Percentiles rank a stretch among this genome's conserved stretches.
These are phyloP conservation scores for Mrakia blollopis DNA, from an alignment of 768 basidiomycete genomes.

Conservation along the genomic window DNA sequence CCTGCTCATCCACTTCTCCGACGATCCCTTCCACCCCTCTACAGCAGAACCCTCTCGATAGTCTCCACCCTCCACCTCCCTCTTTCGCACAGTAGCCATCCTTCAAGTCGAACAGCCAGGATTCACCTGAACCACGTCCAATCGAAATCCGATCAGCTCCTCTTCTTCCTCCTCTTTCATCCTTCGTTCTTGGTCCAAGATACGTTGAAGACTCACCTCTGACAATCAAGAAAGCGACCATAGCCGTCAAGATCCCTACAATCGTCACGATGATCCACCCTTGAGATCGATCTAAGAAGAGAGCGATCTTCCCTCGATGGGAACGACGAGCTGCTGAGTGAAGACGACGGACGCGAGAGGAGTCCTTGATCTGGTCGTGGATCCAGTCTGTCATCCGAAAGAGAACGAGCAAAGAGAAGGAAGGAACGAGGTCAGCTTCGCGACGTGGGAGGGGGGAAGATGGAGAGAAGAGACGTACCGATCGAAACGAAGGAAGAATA, in stretches of 20 bases:
- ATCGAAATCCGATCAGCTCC: neutral
- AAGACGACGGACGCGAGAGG: neutral
- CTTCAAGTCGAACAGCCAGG: slow-evolving; percentile 85
- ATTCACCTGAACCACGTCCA: slow-evolving; percentile 52
- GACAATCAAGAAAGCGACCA: slow-evolving; percentile 30
- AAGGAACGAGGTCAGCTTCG: neutral
- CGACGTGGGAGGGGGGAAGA: neutral
- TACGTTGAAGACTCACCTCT: neutral
- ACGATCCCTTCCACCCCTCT: slow-evolving; percentile 7
- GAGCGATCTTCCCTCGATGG: slow-evolving; percentile 10
- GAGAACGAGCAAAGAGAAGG: neutral
- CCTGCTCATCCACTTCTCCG: neutral
- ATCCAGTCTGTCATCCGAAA: slow-evolving; percentile 12
- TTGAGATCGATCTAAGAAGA: slow-evolving; percentile 19
- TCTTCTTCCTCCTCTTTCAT: too few species aligned
- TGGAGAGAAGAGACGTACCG: neutral
- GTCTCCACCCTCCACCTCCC: slow-evolving; percentile 55
- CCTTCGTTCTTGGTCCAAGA: neutral
- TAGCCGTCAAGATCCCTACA: slow-evolving; percentile 24
- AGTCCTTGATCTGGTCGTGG: slow-evolving; percentile 28
- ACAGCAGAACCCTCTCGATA: slow-evolving; percentile 68
- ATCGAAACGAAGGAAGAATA: slow-evolving; percentile 20
- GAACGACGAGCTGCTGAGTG: neutral
- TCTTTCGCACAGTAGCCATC: slow-evolving; percentile 70
- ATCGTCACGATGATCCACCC: slow-evolving; percentile 28